Percentiles rank a stretch among this genome's conserved stretches.
Conservation (phyloP, 1,139 yeast genomes). For the Geotrichum restrictum region DNA sequence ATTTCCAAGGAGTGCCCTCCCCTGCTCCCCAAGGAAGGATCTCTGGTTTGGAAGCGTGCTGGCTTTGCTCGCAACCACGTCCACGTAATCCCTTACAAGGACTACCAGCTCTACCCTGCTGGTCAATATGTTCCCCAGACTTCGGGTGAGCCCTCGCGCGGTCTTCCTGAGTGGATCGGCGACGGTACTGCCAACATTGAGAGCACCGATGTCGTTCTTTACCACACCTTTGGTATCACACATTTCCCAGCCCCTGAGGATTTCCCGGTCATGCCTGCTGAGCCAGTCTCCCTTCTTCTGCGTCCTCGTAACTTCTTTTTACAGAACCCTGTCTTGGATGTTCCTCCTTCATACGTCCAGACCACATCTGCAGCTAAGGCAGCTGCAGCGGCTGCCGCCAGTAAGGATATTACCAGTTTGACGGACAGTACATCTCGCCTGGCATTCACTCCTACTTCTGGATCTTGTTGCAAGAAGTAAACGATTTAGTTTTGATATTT, state of each 20-base stretch:
- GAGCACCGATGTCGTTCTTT: slow-evolving; percentile 65
- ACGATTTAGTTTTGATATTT: not conserved
- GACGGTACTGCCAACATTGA: slow-evolving; percentile 60
- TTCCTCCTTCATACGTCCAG: slow-evolving; percentile 64
- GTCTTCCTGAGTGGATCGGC: slow-evolving; percentile 71
- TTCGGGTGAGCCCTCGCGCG: slow-evolving; percentile 68
- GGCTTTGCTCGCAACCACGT: slow-evolving; percentile 70
- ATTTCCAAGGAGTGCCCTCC: slow-evolving; percentile 76
- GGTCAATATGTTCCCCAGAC: slow-evolving; percentile 78
- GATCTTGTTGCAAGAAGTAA: slow-evolving; percentile 32
- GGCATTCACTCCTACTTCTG: slow-evolving; percentile 37
- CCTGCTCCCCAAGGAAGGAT: slow-evolving; percentile 67
- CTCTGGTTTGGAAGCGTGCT: slow-evolving; percentile 74
- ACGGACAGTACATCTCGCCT: slow-evolving; percentile 47
- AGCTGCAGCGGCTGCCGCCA: slow-evolving; percentile 25
- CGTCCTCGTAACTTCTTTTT: slow-evolving; percentile 76
- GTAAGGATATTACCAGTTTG: slow-evolving; percentile 46
- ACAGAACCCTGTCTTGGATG: slow-evolving; percentile 72
- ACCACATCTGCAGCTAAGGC: slow-evolving; percentile 56
- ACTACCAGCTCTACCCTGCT: slow-evolving; percentile 67
- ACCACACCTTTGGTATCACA: slow-evolving; percentile 79
- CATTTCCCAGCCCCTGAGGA: slow-evolving; percentile 89
- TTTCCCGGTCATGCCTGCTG: slow-evolving; percentile 87
- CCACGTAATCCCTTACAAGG: slow-evolving; percentile 63
- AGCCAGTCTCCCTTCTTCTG: slow-evolving; percentile 66